A percentile compares a stretch with the other conserved stretches of the same genome.
phyloP scores from a whole-genome alignment of 306 rosid species.

The Fragaria iinumae region DNA sequence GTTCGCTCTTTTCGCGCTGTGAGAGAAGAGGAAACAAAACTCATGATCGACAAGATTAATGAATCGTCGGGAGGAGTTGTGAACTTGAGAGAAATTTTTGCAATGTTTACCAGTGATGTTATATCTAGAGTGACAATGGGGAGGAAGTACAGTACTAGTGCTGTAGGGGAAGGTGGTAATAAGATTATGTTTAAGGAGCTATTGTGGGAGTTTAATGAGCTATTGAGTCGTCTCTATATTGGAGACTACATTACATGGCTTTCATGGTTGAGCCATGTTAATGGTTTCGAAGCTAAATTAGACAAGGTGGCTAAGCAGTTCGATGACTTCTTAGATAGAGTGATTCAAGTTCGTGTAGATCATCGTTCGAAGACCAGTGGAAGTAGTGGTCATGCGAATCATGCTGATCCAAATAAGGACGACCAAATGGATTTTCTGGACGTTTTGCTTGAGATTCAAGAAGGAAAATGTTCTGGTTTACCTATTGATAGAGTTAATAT shows the following conservation, averaged over 20 bases:
- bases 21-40: conserved; percentile 31
- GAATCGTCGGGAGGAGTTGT: background rate
- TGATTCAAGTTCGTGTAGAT: conserved; percentile 40
- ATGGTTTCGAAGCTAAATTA: conserved; percentile 40
- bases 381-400: background rate
- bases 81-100: conserved; percentile 40
- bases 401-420: background rate
- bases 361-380: background rate
- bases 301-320: conserved; percentile 35
- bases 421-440: conserved; percentile 36
- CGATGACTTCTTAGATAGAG: conserved; percentile 45
- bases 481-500: conserved; percentile 34
- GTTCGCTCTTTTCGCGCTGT: conserved; percentile 31
- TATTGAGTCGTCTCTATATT: conserved; percentile 31
- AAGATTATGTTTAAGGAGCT: conserved; percentile 28
- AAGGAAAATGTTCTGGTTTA: conserved; percentile 30
- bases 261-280: conserved; percentile 33
- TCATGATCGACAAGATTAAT: conserved; percentile 26
- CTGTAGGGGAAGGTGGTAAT: conserved; percentile 5
- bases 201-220: conserved; percentile 28
- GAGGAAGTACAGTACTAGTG: conserved; percentile 33
- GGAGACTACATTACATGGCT: conserved; percentile 58
- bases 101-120: conserved; percentile 30
- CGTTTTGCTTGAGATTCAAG: conserved; percentile 42
- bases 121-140: conserved; percentile 53